Percentiles rank a stretch among this genome's conserved stretches.
phyloP scores from a whole-genome alignment of 2,329 filamentous ascomycete species.

The Sporothrix globosa region DNA sequence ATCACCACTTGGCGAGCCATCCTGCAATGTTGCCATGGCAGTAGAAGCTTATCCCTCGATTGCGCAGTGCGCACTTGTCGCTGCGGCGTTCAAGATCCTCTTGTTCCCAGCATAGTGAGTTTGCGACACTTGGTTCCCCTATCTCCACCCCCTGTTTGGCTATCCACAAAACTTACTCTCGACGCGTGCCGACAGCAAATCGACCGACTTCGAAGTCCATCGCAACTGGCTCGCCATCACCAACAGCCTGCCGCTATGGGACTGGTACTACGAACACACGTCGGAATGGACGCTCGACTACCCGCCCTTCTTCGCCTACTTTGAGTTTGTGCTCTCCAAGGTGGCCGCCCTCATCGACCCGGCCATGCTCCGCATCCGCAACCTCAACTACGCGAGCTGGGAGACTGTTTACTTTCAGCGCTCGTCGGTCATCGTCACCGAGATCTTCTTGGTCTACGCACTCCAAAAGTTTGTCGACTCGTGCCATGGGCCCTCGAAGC shows the following conservation, averaged over 20 bases:
- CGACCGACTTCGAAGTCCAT: conserved; percentile 98
- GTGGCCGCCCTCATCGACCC: conserved; percentile 76
- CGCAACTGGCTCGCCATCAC: conserved; percentile 98
- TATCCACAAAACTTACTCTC: not conserved
- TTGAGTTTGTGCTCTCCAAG: conserved; percentile 91
- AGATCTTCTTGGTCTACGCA: conserved; percentile 81
- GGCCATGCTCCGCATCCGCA: conserved; percentile 77
- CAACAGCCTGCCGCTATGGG: conserved; percentile 77
- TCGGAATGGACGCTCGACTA: conserved; percentile 99
- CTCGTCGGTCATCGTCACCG: conserved; percentile 80
- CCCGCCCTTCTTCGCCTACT: conserved; percentile 95
- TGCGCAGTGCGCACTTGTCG: conserved; percentile 81
- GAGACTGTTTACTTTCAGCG: conserved; percentile 93
- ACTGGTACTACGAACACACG: conserved; percentile 97
- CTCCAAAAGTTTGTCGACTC: conserved; percentile 79
- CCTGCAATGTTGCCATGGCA: conserved; percentile 59
- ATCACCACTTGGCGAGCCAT: conserved; percentile 19
- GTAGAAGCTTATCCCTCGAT: conserved; percentile 80
- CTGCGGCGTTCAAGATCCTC: conserved; percentile 86
- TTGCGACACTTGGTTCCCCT: not conserved
- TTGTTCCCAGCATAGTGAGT: conserved; percentile 93
- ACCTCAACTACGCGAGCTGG: conserved; percentile 87
- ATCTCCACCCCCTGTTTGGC: not conserved
- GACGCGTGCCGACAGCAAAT: conserved; percentile 67
- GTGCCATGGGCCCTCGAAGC: conserved; percentile 64